phyloP scores from a whole-genome alignment of 768 basidiomycete genomes.

The Favolaschia claudopus region DNA sequence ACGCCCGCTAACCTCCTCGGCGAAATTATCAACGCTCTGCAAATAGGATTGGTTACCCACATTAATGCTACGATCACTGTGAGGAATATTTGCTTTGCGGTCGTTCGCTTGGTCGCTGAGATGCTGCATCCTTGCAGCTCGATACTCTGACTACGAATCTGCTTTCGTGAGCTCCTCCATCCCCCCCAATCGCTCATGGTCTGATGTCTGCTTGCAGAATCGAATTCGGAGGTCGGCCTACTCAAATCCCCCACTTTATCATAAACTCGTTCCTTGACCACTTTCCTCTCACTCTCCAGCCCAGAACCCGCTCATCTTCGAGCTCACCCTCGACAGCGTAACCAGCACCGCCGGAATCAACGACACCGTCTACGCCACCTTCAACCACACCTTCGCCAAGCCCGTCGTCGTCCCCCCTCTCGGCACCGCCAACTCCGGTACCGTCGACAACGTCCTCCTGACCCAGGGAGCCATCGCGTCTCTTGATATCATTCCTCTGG shows the following conservation, averaged over 20 bases:
- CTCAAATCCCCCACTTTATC: not conserved
- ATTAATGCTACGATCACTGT: slow-evolving; percentile 51
- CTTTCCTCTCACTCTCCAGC: slow-evolving; percentile 29
- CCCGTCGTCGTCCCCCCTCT: slow-evolving; percentile 59
- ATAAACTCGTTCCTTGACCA: not conserved
- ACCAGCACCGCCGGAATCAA: slow-evolving; percentile 56
- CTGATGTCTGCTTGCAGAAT: slow-evolving; percentile 27
- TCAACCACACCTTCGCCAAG: slow-evolving; percentile 61
- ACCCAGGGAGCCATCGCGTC: slow-evolving; percentile 56
- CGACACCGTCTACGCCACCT: slow-evolving; percentile 62
- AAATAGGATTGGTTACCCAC: slow-evolving; percentile 47
- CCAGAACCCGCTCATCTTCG: slow-evolving; percentile 52
- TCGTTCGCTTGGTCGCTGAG: not conserved
- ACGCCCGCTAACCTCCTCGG: slow-evolving; percentile 38
- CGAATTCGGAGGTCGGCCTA: slow-evolving; percentile 42
- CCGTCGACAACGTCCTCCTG: slow-evolving; percentile 61
- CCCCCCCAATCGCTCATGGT: not conserved
- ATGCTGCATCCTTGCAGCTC: slow-evolving; percentile 32
- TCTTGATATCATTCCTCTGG: slow-evolving; percentile 61
- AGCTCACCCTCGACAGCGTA: slow-evolving; percentile 54
- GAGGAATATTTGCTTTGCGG: not conserved
- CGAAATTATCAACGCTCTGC: slow-evolving; percentile 49
- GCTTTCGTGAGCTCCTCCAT: slow-evolving; percentile 38
- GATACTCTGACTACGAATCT: slow-evolving; percentile 45
- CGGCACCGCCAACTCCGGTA: slow-evolving; percentile 64